A percentile compares a stretch with the other conserved stretches of the same genome.
phyloP scores from a whole-genome alignment of 2,329 filamentous ascomycete species.

The Pseudonectria foliicola region DNA sequence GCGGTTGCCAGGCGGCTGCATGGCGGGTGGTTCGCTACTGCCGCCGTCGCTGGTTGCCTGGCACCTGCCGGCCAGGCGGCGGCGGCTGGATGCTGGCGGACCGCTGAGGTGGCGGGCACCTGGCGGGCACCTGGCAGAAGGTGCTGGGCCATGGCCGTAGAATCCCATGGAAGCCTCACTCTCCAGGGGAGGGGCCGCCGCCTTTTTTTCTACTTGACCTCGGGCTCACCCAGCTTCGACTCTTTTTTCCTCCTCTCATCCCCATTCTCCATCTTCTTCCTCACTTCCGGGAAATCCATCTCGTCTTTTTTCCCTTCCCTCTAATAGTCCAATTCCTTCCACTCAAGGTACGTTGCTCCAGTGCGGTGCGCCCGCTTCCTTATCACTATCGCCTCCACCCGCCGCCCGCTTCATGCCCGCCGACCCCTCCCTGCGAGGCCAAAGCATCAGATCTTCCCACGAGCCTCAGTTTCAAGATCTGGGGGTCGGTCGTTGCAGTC shows the following conservation, averaged over 20 bases:
- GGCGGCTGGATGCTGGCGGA: too few species aligned
- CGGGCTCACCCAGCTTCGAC: conserved; percentile 2
- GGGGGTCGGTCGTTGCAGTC: too few species aligned
- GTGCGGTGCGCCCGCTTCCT: conserved; percentile 1
- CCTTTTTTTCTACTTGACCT: conserved; percentile 31
- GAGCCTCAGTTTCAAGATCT: too few species aligned
- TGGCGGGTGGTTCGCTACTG: too few species aligned
- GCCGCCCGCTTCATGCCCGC: too few species aligned
- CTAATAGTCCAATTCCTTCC: conserved; percentile 17
- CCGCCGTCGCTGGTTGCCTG: too few species aligned
- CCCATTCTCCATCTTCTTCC: conserved; percentile 14
- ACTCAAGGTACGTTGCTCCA: conserved; percentile 18
- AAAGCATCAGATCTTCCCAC: too few species aligned
- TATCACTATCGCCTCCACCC: neutral
- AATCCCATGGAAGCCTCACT: conserved; percentile 40
- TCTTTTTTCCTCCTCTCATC: conserved; percentile 16
- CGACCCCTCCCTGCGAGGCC: too few species aligned
- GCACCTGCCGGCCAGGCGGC: too few species aligned
- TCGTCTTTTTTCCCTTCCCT: conserved; percentile 13
- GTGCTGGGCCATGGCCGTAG: conserved; percentile 25
- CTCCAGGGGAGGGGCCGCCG: conserved; percentile 21
- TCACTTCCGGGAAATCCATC: conserved; percentile 10
- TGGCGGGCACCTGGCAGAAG: too few species aligned
- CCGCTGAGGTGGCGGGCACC: too few species aligned
- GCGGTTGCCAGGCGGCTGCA: too few species aligned